Percentiles rank a stretch among this genome's conserved stretches.
These are phyloP conservation scores for Hypoxylon sp. DNA, from an alignment of 2,329 filamentous ascomycete genomes.

Conservation along the genomic window DNA sequence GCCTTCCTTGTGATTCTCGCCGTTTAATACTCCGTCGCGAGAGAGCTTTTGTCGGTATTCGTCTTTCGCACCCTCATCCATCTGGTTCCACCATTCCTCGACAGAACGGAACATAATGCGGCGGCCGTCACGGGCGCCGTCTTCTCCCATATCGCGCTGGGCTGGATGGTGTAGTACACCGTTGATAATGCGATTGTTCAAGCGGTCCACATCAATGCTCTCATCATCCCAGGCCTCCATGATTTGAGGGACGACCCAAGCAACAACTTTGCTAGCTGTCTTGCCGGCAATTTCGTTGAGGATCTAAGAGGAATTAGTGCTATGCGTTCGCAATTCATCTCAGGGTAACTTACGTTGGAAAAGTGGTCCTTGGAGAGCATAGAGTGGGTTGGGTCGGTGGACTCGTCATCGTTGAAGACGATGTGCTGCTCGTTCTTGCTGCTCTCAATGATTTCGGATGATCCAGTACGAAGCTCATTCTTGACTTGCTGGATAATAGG, in stretches of 20 bases:
- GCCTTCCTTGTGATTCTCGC: conserved; percentile 88
- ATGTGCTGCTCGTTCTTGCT: conserved; percentile 87
- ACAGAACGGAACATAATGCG: conserved; percentile 84
- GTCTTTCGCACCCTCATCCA: conserved; percentile 73
- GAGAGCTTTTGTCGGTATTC: conserved; percentile 82
- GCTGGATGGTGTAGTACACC: conserved; percentile 93
- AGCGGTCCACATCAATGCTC: conserved; percentile 75
- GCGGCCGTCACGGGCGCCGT: conserved; percentile 80
- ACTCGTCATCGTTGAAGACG: conserved; percentile 85
- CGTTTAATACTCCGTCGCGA: conserved; percentile 80
- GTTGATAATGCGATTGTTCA: conserved; percentile 81
- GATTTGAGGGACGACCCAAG: conserved; percentile 90
- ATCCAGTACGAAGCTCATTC: conserved; percentile 86
- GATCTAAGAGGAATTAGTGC: conserved; percentile 60
- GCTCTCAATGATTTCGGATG: conserved; percentile 87
- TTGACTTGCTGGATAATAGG: conserved; percentile 91
- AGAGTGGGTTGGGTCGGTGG: conserved; percentile 88
- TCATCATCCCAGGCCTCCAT: conserved; percentile 91
- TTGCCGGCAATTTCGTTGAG: conserved; percentile 91
- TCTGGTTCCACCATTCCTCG: conserved; percentile 83
- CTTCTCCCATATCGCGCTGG: conserved; percentile 76
- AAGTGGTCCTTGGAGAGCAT: conserved; percentile 98
- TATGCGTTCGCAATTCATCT: neutral
- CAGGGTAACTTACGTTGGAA: conserved; percentile 72
- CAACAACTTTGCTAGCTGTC: conserved; percentile 82